Base-by-base conservation (phyloP, 1,284 basidiomycete species). In the Blastosporella zonata region DNA sequence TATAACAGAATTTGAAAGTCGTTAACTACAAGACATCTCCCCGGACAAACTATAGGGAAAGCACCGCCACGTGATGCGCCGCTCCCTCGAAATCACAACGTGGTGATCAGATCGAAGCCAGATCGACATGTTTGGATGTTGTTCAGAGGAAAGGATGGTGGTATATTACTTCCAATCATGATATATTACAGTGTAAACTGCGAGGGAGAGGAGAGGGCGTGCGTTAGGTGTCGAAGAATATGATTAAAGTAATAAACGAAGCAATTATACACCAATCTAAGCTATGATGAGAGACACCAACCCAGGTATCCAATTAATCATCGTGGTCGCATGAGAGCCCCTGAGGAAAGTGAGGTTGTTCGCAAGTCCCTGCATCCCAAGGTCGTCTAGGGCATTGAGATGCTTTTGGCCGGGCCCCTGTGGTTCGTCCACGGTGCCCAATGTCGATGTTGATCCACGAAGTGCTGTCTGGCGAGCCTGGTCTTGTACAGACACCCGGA, bases 281-380 rank as follows among this genome's bases (percentile, higher is more conserved):
- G 57, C 57, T 60, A 70, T 67, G 54, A 71, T 69, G 43, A 64
- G 59, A 40, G 58, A 52, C 22, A 72, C 64, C 47, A 90, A 69
- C 61, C 78, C 76, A 23, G 84, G 81, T 56, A 89, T 87, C 83
- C 84, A 88, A 50, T 81, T 77, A 47, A 87, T 77, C 68, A 88
- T 79, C 62, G 78, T 81, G 31, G 76, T 76, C 50, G 79, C 83
- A 22, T 78, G 75, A 9, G 74, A 75, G 45, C 75, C 77, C 58
- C 77, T 77, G 13, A 87, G 63, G 69, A 90, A 90, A 54, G 79
- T 74, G 69, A 87, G 84, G 55, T 71, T 81, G 55, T 75, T 81
- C 12, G 79, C 77, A 2, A 90, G 70, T 6, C 88, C 87, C 54
- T 78, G 76, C 86, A 90, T 87, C 29, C 72, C 71, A 46, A 84